Conservation (phyloP, 805 yeast species). For the Starmerella gropengiesseri region DNA sequence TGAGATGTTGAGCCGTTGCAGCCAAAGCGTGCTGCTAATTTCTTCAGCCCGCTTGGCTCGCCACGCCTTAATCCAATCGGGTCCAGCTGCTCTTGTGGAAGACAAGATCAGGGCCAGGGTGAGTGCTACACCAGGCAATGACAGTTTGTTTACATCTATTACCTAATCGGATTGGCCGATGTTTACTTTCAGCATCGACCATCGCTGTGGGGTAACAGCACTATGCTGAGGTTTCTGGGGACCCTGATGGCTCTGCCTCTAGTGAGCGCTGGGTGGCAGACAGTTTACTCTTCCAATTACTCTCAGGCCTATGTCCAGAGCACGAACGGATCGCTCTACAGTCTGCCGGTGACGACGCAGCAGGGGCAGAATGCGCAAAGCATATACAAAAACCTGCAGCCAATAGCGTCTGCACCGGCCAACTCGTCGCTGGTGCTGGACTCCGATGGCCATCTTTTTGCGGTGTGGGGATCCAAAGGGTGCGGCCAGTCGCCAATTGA, state of each 20-base stretch:
- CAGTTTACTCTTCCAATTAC: constrained; percentile 21
- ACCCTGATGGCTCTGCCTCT: constrained; percentile 1
- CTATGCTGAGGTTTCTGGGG: not conserved
- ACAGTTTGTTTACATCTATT: constrained; percentile 9
- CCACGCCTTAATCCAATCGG: too few relatives aligned
- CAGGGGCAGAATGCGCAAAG: constrained; percentile 2
- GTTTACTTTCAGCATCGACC: not conserved
- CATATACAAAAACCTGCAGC: constrained; percentile 11
- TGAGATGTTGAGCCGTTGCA: too few relatives aligned
- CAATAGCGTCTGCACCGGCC: constrained; percentile 25
- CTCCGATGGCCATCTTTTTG: constrained; percentile 20
- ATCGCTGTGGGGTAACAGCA: not conserved
- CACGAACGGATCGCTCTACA: constrained; percentile 20
- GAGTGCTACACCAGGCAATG: too few relatives aligned
- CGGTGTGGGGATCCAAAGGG: constrained; percentile 25
- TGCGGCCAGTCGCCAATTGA: constrained; percentile 23
- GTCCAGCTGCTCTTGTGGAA: too few relatives aligned
- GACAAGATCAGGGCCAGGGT: too few relatives aligned
- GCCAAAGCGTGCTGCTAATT: too few relatives aligned
- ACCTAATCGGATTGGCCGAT: constrained; percentile 3
- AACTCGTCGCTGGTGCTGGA: constrained; percentile 27
- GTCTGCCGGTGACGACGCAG: constrained; percentile 13
- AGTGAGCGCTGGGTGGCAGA: constrained; percentile 18
- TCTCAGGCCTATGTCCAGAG: constrained; percentile 20
- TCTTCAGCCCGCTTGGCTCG: too few relatives aligned